These are phyloP conservation scores for Myxozyma sirexii DNA, from an alignment of 805 yeast species.

Conservation along the genomic window DNA sequence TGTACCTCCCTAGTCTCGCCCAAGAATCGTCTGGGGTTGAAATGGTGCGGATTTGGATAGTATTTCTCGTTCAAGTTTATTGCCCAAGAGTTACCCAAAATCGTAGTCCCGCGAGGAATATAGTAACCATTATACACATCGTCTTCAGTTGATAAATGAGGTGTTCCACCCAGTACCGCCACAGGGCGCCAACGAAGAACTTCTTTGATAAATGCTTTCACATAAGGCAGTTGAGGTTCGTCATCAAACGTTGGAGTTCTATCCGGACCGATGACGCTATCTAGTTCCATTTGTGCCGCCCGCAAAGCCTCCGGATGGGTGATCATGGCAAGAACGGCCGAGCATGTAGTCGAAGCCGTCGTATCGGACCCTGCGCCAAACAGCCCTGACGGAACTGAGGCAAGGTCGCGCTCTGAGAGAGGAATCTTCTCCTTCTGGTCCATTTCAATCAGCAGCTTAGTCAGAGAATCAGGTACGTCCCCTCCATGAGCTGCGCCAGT, in stretches of 20 bases:
- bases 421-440: not conserved
- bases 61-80: constrained; percentile 9
- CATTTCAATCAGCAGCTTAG: not conserved
- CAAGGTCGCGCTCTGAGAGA: not conserved
- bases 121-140: constrained; percentile 12
- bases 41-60: constrained; percentile 13
- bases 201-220: constrained; percentile 16
- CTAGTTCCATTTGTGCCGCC: constrained; percentile 13
- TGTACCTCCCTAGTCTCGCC: not conserved
- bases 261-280: constrained; percentile 12
- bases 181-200: constrained; percentile 12
- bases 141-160: constrained; percentile 11
- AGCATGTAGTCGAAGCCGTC: constrained; percentile 3
- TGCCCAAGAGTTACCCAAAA: constrained; percentile 12
- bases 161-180: constrained; percentile 6
- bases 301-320: constrained; percentile 12
- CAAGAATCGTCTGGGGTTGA: constrained; percentile 10
- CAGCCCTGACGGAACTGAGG: constrained; percentile 2
- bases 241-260: constrained; percentile 15
- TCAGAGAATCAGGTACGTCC: not conserved
- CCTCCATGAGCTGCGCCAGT: not conserved
- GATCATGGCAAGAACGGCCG: constrained; percentile 1
- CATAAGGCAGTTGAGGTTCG: constrained; percentile 2
- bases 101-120: constrained; percentile 4
- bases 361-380: constrained; percentile 14